Conservation (phyloP, 805 yeast genomes). For the Lachancea fermentati region DNA sequence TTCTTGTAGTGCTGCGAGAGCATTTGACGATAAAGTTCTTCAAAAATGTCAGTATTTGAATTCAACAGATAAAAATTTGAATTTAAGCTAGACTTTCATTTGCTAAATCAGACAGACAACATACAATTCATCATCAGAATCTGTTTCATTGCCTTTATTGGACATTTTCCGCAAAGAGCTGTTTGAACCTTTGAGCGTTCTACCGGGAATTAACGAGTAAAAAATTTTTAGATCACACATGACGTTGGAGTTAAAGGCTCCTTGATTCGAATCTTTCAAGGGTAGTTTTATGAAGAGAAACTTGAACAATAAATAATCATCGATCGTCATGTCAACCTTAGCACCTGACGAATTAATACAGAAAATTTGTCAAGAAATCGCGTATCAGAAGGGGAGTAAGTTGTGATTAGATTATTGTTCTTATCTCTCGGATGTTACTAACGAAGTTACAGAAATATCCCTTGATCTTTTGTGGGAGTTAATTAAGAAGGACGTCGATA, state of each 20-base stretch:
- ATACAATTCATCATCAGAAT: slow-evolving; percentile 24
- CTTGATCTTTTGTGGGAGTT: slow-evolving; percentile 18
- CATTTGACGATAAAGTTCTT: slow-evolving; percentile 39
- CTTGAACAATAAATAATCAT: background rate
- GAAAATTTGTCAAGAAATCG: slow-evolving; percentile 25
- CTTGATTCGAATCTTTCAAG: background rate
- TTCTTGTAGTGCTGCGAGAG: slow-evolving; percentile 53
- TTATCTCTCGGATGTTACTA: no score
- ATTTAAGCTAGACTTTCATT: no score
- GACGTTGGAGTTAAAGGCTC: background rate
- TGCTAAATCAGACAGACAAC: no score
- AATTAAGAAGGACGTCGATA: slow-evolving; percentile 7
- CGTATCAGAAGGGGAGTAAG: slow-evolving; percentile 30
- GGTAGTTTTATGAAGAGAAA: background rate
- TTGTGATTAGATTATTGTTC: slow-evolving; percentile 1
- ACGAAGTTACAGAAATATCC: slow-evolving; percentile 12
- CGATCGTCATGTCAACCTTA: slow-evolving; percentile 1
- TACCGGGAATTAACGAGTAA: background rate
- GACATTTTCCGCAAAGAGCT: slow-evolving; percentile 7
- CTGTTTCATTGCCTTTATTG: slow-evolving; percentile 12
- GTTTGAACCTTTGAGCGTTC: background rate
- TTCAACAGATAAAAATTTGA: background rate
- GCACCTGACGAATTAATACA: slow-evolving; percentile 30
- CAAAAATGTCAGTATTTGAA: slow-evolving; percentile 4
- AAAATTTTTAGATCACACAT: background rate